phyloP scores from a whole-genome alignment of 371 early-diverging fungal species.

The Capillidium heterosporum region DNA sequence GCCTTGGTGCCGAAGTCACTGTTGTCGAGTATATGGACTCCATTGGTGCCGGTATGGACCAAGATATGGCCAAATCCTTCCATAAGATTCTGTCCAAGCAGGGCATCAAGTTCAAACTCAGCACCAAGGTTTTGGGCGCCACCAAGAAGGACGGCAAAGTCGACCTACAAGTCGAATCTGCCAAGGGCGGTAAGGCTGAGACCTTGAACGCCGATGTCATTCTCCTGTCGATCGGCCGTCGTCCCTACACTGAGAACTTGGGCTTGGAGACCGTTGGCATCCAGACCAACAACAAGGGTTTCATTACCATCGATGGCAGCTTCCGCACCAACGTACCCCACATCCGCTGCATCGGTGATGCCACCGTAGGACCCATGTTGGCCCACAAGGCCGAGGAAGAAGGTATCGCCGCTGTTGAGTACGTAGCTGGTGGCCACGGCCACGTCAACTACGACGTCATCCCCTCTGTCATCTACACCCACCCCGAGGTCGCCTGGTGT shows the following conservation, averaged over 20 bases:
- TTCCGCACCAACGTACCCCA: constrained; percentile 78
- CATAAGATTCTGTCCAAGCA: constrained; percentile 82
- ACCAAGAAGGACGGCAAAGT: constrained; percentile 70
- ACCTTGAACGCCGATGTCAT: constrained; percentile 82
- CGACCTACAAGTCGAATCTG: constrained; percentile 77
- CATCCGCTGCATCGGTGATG: constrained; percentile 95
- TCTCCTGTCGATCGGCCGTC: constrained; percentile 86
- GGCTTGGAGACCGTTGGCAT: constrained; percentile 84
- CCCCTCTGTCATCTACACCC: constrained; percentile 96
- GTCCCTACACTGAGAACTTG: constrained; percentile 83
- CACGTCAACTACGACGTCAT: constrained; percentile 97
- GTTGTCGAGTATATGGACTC: constrained; percentile 88
- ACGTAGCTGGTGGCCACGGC: constrained; percentile 79
- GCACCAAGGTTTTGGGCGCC: constrained; percentile 84
- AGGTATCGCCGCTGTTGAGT: constrained; percentile 90
- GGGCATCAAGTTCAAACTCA: constrained; percentile 93
- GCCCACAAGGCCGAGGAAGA: constrained; percentile 99
- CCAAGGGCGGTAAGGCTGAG: constrained; percentile 63
- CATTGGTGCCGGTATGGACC: constrained; percentile 95
- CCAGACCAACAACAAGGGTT: constrained; percentile 71
- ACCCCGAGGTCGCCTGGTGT: constrained; percentile 97
- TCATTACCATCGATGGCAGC: constrained; percentile 66
- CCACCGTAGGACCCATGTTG: constrained; percentile 92
- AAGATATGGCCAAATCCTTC: constrained; percentile 83
- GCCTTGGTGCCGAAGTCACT: constrained; percentile 88